phyloP scores from a whole-genome alignment of 768 basidiomycete species.

The Dictyophora rubrovolvata region DNA sequence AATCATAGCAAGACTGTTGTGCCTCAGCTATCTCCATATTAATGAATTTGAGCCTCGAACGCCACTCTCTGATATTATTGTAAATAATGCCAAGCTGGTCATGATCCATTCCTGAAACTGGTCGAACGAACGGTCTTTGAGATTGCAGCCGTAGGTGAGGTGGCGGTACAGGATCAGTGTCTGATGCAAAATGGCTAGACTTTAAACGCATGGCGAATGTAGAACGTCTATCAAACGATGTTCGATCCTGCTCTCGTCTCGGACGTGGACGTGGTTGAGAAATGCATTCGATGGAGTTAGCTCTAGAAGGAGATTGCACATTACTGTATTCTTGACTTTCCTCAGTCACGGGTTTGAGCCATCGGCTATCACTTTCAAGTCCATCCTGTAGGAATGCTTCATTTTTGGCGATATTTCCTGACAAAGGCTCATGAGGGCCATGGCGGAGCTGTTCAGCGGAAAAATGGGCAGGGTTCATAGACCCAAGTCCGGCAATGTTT shows the following conservation, averaged over 20 bases:
- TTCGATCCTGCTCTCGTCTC: background rate
- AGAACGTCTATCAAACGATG: constrained; percentile 5
- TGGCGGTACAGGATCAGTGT: constrained; percentile 33
- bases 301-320: constrained; percentile 7
- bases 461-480: constrained; percentile 18
- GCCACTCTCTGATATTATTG: constrained; percentile 57
- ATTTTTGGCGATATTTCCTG: background rate
- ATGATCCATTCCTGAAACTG: constrained; percentile 61
- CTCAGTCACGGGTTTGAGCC: constrained; percentile 19
- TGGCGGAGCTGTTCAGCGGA: constrained; percentile 37
- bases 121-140: constrained; percentile 61
- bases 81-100: constrained; percentile 59
- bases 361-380: background rate
- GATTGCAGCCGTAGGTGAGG: constrained; percentile 62
- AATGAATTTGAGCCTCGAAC: constrained; percentile 58
- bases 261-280: constrained; percentile 5
- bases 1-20: constrained; percentile 55
- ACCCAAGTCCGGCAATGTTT: constrained; percentile 39
- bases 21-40: constrained; percentile 63
- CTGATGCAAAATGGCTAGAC: background rate
- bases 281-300: background rate
- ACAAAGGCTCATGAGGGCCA: constrained; percentile 35
- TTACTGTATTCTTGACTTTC: constrained; percentile 21
- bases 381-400: background rate
- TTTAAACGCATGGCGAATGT: constrained; percentile 12